Base-by-base conservation (phyloP, 768 basidiomycete genomes). In the Cantharellus cinnabarinus region DNA sequence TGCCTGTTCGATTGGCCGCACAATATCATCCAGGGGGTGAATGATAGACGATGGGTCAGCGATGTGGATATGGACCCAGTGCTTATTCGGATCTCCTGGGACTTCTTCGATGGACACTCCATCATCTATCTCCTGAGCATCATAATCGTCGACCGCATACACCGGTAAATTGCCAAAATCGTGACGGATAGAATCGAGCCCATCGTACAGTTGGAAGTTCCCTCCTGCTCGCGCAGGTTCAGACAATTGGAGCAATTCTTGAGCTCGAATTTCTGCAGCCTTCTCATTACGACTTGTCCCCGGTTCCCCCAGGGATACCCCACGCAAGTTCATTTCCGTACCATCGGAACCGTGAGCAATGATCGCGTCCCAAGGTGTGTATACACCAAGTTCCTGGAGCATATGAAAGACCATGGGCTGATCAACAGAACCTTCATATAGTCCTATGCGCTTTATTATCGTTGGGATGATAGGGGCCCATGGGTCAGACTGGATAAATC, bases 41-140 rank as follows among this genome's bases (percentile, higher is more conserved):
- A 99, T 74, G 54, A 83, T 63, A 5, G 82, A 73, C 1, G 89
- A 89, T 0, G 93, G 93, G 68, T 99, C 95, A 5, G 95, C 93
- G 59, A 99, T 76, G 67, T 98, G 95, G 35, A 84, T 75, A 65
- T 97, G 93, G 5, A 94, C 67, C 94, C 95, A 98, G 51, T 71
- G 67, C 20, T 69, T 74, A 14, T 74, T 77, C 2, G 79, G 78
- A 54, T 85, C 79, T 2, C 71, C 70, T 3, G 76, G 73, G 40
- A 83, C 75, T n/a, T 70, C 66, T 63, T 94, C 86, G 39, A 97
- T 66, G 2, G 91, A 93, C 40, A 99, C 65, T 2, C 90, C 95
- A 67, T 99, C 95, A 67, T 99, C 95, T 29, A 98, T 76, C 66
- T 99, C 95, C 65, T 83, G 70, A 0, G 95, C 91, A 4, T 65